A percentile compares a stretch with the other conserved stretches of the same genome.
Evolutionary conservation across 2,329 filamentous ascomycete species (phyloP).

Genomic region (Aureobasidium sp.): DNA sequence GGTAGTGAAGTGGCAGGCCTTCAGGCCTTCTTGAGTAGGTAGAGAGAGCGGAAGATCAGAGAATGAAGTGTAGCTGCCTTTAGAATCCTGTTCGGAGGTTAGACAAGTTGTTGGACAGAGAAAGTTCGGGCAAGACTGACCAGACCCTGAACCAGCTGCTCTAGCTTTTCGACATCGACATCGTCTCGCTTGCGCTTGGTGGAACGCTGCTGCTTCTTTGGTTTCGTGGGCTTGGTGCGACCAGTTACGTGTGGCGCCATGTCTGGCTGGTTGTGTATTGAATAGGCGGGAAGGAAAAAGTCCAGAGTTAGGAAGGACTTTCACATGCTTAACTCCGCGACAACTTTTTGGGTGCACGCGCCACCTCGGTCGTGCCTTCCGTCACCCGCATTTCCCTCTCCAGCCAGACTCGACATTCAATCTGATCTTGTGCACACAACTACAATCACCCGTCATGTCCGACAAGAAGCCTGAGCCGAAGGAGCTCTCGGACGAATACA

Average conservation of each 20-base stretch:
- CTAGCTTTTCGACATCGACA: constrained; percentile 39
- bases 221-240: constrained; percentile 43
- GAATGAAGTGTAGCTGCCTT: constrained; percentile 58
- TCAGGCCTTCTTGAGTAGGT: constrained; percentile 68
- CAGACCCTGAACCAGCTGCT: constrained; percentile 35
- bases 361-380: not conserved
- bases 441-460: constrained; percentile 31
- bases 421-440: not conserved
- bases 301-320: not conserved
- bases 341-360: constrained; percentile 8
- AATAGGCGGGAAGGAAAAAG: not conserved
- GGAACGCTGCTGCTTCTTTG: constrained; percentile 43
- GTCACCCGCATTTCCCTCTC: not conserved
- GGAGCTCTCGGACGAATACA: constrained; percentile 50
- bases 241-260: constrained; percentile 20
- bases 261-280: not conserved
- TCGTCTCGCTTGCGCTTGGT: constrained; percentile 48
- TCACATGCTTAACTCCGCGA: constrained; percentile 5
- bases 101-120: not conserved
- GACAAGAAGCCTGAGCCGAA: constrained; percentile 33
- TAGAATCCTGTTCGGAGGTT: constrained; percentile 45
- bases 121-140: constrained; percentile 18
- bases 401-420: not conserved
- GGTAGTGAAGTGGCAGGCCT: constrained; percentile 78
- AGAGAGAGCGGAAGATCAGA: constrained; percentile 77